Evolutionary conservation across 164 flowering plant species (phyloP).

Genomic region (Echeveria elegans): DNA sequence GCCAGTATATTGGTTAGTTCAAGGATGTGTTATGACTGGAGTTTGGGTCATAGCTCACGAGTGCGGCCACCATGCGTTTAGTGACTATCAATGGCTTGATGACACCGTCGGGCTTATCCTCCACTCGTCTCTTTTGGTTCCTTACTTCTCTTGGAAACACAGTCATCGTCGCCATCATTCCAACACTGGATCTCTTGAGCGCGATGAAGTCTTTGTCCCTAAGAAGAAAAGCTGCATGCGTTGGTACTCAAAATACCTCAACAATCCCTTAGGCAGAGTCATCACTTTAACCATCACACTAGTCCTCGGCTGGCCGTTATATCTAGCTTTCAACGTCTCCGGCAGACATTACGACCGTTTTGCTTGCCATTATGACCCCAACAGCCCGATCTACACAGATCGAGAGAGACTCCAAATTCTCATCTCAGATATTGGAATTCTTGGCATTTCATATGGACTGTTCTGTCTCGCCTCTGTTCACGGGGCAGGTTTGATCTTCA

Average conservation of each 20-base stretch:
- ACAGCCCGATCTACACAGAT: neutral
- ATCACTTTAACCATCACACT: neutral
- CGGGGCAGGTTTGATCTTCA: neutral
- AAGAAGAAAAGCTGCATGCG: neutral
- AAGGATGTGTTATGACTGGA: neutral
- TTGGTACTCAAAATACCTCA: neutral
- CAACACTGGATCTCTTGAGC: neutral
- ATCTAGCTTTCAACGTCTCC: neutral
- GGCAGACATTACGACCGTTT: neutral
- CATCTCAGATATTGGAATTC: neutral
- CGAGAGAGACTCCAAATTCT: neutral
- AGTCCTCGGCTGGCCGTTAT: neutral
- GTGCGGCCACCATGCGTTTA: neutral
- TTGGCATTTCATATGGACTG: neutral
- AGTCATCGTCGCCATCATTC: neutral
- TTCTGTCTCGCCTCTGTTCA: neutral
- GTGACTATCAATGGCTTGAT: slow-evolving; percentile 4
- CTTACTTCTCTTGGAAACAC: neutral
- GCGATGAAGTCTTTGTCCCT: neutral
- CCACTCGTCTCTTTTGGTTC: neutral
- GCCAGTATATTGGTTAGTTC: neutral
- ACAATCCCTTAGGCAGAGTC: neutral
- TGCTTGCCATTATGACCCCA: neutral
- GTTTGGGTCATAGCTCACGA: neutral
- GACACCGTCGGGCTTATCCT: neutral